These are phyloP conservation scores for Casaregolazyma lundiana DNA, from an alignment of 1,139 yeast genomes.

Conservation along the genomic window DNA sequence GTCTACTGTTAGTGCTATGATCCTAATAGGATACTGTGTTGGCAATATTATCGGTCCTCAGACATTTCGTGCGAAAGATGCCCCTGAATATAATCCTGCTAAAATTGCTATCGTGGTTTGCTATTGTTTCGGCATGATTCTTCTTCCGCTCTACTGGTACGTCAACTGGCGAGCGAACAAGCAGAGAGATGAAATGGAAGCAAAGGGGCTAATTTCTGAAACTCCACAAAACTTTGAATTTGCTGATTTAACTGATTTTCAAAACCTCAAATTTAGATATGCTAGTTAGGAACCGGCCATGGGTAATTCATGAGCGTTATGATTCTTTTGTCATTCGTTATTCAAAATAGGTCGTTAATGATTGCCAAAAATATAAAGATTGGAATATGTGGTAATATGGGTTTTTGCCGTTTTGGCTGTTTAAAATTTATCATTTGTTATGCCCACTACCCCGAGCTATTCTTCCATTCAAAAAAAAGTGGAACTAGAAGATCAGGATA, in stretches of 20 bases:
- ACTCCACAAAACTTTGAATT: not conserved
- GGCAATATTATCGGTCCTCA: slow-evolving; percentile 56
- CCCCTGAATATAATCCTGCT: slow-evolving; percentile 47
- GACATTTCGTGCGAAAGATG: slow-evolving; percentile 44
- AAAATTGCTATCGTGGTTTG: slow-evolving; percentile 40
- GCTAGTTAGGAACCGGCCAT: too few species aligned
- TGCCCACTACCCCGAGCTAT: too few species aligned
- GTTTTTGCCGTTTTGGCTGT: too few species aligned
- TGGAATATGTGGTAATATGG: too few species aligned
- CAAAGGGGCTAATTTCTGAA: slow-evolving; percentile 36
- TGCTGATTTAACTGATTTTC: not conserved
- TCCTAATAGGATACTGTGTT: slow-evolving; percentile 50
- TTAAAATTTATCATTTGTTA: too few species aligned
- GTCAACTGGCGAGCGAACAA: slow-evolving; percentile 35
- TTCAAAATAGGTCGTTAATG: too few species aligned
- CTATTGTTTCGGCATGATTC: slow-evolving; percentile 25
- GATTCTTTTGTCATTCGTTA: too few species aligned
- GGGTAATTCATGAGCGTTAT: too few species aligned
- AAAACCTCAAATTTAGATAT: too few species aligned
- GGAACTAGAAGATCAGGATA: too few species aligned
- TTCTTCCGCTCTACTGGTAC: slow-evolving; percentile 29
- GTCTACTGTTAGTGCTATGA: slow-evolving; percentile 39
- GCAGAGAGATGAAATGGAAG: slow-evolving; percentile 29
- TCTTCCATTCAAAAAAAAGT: too few species aligned
- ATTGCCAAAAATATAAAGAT: too few species aligned